Evolutionary conservation across 192 early-diverging fungal species (phyloP).

Genomic region (Coemansia brasiliensis): DNA sequence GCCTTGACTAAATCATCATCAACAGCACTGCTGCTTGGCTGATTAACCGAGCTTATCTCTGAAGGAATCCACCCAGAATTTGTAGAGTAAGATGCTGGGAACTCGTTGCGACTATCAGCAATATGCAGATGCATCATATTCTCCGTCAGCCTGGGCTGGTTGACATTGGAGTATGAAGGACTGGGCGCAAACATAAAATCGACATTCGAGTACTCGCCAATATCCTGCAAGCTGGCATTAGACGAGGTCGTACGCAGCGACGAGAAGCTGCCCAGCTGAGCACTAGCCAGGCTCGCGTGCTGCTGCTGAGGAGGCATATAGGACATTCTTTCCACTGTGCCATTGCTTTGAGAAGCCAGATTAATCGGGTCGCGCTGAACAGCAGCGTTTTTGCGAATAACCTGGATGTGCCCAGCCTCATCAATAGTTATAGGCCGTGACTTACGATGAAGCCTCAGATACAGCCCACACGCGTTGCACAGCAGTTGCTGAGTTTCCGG

Average conservation of each 20-base stretch:
- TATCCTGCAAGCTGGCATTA: background rate
- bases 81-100: background rate
- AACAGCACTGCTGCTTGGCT: too few relatives aligned
- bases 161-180: background rate
- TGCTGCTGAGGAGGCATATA: background rate
- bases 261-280: background rate
- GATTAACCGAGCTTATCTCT: too few relatives aligned
- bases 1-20: too few relatives aligned
- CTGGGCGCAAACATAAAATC: background rate
- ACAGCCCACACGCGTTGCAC: constrained; percentile 68
- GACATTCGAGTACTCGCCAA: background rate
- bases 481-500: constrained; percentile 61
- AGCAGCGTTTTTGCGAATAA: constrained; percentile 50
- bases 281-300: too few relatives aligned
- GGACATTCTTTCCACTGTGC: too few relatives aligned
- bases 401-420: constrained; percentile 41
- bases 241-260: background rate
- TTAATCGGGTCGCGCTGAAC: constrained; percentile 47
- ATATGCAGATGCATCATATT: constrained; percentile 13
- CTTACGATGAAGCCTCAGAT: constrained; percentile 40
- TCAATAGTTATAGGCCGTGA: constrained; percentile 37
- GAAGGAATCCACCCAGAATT: background rate
- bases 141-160: background rate
- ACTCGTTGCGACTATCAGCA: background rate
- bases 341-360: background rate